phyloP scores from a whole-genome alignment of 208 protist genomes.

The Trichomonas tenax region DNA sequence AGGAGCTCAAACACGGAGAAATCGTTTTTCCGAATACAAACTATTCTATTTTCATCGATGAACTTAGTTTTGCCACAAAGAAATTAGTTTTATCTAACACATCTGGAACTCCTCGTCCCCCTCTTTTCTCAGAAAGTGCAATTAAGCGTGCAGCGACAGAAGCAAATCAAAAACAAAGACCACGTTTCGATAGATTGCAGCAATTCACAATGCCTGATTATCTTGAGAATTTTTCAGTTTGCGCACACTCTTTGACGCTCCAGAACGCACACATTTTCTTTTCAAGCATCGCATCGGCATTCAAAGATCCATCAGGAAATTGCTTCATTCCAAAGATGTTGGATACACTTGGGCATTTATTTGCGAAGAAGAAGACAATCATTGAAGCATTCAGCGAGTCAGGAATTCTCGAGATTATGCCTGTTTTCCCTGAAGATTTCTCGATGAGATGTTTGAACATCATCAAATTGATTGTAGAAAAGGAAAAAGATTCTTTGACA shows the following conservation, averaged over 20 bases:
- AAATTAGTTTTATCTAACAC: not conserved
- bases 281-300: not conserved
- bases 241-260: not conserved
- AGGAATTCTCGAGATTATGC: not conserved
- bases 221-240: not conserved
- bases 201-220: not conserved
- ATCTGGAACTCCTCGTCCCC: not conserved
- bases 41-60: not conserved
- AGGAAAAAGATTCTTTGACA: not conserved
- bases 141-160: not conserved
- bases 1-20: not conserved
- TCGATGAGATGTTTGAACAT: not conserved
- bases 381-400: not conserved
- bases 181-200: not conserved
- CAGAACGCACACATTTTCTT: not conserved
- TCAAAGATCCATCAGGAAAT: not conserved
- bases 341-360: not conserved
- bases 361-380: not conserved
- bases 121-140: not conserved
- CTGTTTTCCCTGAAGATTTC: not conserved
- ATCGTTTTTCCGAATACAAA: not conserved
- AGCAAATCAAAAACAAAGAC: not conserved
- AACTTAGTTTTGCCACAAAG: not conserved
- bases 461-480: not conserved
- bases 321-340: not conserved